Percentiles rank a stretch among this genome's conserved stretches.
phyloP scores from a whole-genome alignment of 2,329 filamentous ascomycete genomes.

The Metarhizium guizhouense region DNA sequence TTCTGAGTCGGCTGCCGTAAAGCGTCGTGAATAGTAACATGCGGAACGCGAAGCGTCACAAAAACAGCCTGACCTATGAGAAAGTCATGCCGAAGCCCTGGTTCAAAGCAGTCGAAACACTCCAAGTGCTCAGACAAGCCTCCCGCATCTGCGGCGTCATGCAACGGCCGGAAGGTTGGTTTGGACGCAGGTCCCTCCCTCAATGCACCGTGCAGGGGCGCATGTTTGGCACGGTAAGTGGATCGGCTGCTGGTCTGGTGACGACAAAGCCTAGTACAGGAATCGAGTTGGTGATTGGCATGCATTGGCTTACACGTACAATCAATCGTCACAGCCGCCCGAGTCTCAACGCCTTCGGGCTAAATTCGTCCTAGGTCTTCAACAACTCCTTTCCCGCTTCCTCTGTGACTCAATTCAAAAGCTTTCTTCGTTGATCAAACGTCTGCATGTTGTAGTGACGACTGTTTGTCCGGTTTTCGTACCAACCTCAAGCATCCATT shows the following conservation, averaged over 20 bases:
- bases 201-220: background rate
- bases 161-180: background rate
- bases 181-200: background rate
- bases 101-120: too few relatives aligned
- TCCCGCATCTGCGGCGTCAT: background rate
- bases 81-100: too few relatives aligned
- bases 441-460: slow-evolving; percentile 3
- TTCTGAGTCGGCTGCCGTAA: too few relatives aligned
- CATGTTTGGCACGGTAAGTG: slow-evolving; percentile 5
- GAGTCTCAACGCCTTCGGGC: background rate
- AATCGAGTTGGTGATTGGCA: slow-evolving; percentile 1
- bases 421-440: background rate
- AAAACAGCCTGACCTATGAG: too few relatives aligned
- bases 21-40: too few relatives aligned
- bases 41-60: too few relatives aligned
- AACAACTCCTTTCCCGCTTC: background rate
- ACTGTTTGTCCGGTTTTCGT: background rate
- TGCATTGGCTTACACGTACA: slow-evolving; percentile 7
- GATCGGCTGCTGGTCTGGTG: slow-evolving; percentile 7
- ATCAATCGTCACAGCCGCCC: slow-evolving; percentile 5
- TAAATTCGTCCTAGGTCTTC: background rate
- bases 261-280: slow-evolving; percentile 5
- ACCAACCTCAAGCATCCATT: slow-evolving; percentile 1
- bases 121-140: too few relatives aligned
- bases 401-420: background rate